Evolutionary conservation across 2,329 filamentous ascomycete species (phyloP), one percentile per base, ranked within the genome.

Genomic region (Trichoderma oligosporum): DNA sequence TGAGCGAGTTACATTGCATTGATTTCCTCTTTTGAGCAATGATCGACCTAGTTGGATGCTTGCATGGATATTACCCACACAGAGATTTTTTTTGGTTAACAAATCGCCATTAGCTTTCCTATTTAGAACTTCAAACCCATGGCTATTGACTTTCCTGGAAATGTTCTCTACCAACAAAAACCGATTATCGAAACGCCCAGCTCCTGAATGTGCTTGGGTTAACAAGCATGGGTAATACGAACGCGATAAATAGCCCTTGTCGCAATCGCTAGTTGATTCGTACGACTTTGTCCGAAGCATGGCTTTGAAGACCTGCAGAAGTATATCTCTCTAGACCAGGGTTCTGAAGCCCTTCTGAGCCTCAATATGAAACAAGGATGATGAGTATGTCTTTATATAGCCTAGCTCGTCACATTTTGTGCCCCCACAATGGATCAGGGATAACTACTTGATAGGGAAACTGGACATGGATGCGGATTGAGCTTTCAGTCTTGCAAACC

Each of bases 361-460:
- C 51, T 36, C 38, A 36, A 36, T 18, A 25, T 54, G 51, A 45
- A 54, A 36, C 51, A 45, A 7, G 31, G 29, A 45, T 51, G 12
- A 14, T 45, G 7, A 4, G 27, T 36, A 45, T 45, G n/a, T 29
- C 51, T 38, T 7, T 1, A 36, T 27, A 12, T 12, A n/a, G 51
- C 31, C n/a, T 45, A 54, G 29, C 9, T 45, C 3, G 22, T 22
- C 51, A 55, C 41, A 31, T 38, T 29, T 38, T 29, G 2, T 16
- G 2, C 16, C 22, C 25, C 52, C 31, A 55, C 52, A 5, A 4
- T 22, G 20, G 11, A 38, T 6, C 22, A 31, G 11, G 14, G 12
- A 27, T 41, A 9, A 29, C 35, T 55, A 20, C 52, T 55, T 22
- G 25, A 29, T 38, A 4, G n/a, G 48, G 52, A 45, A 55, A 55